These are phyloP conservation scores for Piper betle DNA, from an alignment of 164 flowering plant species.

Conservation along the genomic window DNA sequence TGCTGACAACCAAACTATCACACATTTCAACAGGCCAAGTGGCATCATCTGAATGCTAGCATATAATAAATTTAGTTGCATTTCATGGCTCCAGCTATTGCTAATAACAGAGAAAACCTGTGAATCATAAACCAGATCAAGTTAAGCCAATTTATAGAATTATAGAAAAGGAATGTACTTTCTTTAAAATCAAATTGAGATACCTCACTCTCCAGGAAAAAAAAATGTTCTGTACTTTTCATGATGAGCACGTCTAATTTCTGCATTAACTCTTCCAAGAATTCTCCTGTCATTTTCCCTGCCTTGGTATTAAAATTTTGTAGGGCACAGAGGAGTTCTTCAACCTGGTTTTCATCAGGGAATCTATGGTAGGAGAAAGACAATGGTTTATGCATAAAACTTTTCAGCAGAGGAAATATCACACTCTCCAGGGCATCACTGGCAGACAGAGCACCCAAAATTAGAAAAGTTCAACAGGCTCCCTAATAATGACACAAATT, in stretches of 20 bases:
- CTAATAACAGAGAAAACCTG: constrained; percentile 53
- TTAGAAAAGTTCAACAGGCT: not conserved
- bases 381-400: constrained; percentile 10
- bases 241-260: constrained; percentile 35
- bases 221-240: constrained; percentile 27
- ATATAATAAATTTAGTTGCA: constrained; percentile 38
- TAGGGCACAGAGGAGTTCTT: constrained; percentile 27
- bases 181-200: not conserved
- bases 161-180: not conserved
- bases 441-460: constrained; percentile 3
- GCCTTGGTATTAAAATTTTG: constrained; percentile 21
- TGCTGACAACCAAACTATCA: constrained; percentile 50
- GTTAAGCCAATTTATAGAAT: too few species aligned
- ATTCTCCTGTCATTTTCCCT: constrained; percentile 15
- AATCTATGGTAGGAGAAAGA: constrained; percentile 16
- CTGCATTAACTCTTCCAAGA: constrained; percentile 34
- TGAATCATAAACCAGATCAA: constrained; percentile 4
- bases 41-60: constrained; percentile 58
- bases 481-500: not conserved
- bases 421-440: constrained; percentile 54
- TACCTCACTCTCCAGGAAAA: constrained; percentile 68
- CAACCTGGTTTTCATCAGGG: constrained; percentile 27
- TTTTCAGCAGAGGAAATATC: constrained; percentile 29
- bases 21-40: constrained; percentile 61
- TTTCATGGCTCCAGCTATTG: constrained; percentile 36